Conservation (phyloP, 192 early-diverging fungal genomes). For the Lobulomyces angularis region DNA sequence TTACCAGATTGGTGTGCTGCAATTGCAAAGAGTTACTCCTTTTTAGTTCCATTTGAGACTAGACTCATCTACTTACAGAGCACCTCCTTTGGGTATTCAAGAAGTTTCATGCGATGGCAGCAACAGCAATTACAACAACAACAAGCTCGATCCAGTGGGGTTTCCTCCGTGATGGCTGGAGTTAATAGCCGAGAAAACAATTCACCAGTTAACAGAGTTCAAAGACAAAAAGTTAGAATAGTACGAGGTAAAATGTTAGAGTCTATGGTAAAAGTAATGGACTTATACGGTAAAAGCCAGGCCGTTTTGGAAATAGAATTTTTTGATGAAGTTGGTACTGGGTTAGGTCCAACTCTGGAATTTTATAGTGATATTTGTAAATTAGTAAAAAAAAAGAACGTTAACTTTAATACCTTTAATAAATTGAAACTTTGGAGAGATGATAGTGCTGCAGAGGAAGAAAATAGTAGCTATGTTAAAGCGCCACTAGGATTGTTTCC, state of each 20-base stretch:
- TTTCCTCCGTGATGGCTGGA: neutral
- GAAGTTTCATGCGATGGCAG: constrained; percentile 62
- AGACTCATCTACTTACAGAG: constrained; percentile 67
- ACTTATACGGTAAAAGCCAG: constrained; percentile 57
- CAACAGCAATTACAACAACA: constrained; percentile 10
- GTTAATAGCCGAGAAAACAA: neutral
- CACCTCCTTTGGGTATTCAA: constrained; percentile 75
- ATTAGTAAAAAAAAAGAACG: constrained; percentile 34
- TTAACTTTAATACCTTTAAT: constrained; percentile 5
- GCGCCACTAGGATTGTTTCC: constrained; percentile 8
- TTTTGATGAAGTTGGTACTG: constrained; percentile 84
- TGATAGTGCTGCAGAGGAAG: constrained; percentile 14
- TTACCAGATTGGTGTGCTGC: constrained; percentile 63
- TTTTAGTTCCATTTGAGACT: constrained; percentile 73
- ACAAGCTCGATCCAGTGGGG: neutral
- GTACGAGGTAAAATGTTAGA: constrained; percentile 63
- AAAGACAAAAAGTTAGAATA: constrained; percentile 83
- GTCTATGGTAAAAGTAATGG: constrained; percentile 74
- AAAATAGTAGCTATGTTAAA: neutral
- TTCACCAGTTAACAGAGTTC: constrained; percentile 45
- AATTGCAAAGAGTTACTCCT: constrained; percentile 53
- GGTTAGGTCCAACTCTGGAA: constrained; percentile 81
- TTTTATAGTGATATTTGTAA: constrained; percentile 75
- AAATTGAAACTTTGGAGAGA: constrained; percentile 57
- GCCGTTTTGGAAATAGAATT: constrained; percentile 85